phyloP scores from a whole-genome alignment of 345 rosid genomes.

The Capsella bursapastoris region DNA sequence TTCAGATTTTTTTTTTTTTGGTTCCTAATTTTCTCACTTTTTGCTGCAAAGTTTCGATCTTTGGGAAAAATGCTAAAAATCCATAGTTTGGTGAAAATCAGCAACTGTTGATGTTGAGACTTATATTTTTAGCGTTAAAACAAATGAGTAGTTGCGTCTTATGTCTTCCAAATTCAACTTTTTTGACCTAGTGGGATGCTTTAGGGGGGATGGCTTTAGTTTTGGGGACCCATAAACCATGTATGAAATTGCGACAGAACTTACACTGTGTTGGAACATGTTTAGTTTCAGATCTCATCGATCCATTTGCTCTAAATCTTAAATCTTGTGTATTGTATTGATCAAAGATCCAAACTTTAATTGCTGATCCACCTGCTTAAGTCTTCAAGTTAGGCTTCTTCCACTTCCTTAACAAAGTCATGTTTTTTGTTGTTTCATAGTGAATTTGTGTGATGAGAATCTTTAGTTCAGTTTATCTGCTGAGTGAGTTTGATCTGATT shows the following conservation, averaged over 20 bases:
- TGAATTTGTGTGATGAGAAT: background rate
- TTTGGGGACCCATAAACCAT: slow-evolving; percentile 39
- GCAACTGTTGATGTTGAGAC: background rate
- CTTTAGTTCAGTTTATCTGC: slow-evolving; percentile 8
- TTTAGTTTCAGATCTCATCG: slow-evolving; percentile 37
- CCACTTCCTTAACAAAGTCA: background rate
- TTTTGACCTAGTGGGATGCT: slow-evolving; percentile 45
- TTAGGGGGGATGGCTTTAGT: slow-evolving; percentile 37
- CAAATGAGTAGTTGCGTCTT: slow-evolving; percentile 40
- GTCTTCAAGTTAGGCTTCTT: slow-evolving; percentile 20
- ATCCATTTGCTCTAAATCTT: slow-evolving; percentile 12
- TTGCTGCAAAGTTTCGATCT: slow-evolving; percentile 29
- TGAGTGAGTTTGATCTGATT: slow-evolving; percentile 22
- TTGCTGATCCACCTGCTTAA: slow-evolving; percentile 6
- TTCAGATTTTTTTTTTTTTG: background rate
- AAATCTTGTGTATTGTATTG: background rate
- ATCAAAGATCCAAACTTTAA: slow-evolving; percentile 23
- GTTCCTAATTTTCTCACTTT: background rate
- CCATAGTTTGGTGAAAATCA: background rate
- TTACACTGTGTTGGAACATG: slow-evolving; percentile 30
- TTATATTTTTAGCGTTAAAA: slow-evolving; percentile 31
- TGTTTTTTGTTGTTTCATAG: background rate
- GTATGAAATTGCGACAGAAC: slow-evolving; percentile 21
- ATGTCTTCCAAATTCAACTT: slow-evolving; percentile 36
- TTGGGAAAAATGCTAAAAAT: slow-evolving; percentile 12